Base-by-base conservation (phyloP, 306 rosid species). In the Dalbergia cultrata region DNA sequence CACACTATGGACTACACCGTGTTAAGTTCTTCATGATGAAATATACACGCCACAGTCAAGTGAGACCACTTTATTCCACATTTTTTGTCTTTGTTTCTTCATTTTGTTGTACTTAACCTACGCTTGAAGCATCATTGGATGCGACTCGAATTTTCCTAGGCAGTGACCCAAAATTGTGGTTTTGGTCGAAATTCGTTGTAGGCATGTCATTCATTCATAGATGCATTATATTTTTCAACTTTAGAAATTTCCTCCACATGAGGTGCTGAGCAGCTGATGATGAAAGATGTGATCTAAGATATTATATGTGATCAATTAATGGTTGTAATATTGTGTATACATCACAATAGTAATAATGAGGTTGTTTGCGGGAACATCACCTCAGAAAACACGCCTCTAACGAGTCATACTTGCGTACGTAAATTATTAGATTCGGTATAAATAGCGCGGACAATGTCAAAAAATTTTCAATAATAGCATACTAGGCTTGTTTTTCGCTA, bases 231-330 rank as follows among this genome's bases (percentile, higher is more conserved):
- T 39, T 81, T 67, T 76, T 75, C 84, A 74, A 84, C 73, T 47
- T 17, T 45, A 22, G 6, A 13, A 16, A 13, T 45, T 13, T 33
- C 21, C 59, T 34, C 67, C 57, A 52, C 57, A 41, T 61, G 62
- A 74, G 64, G 14, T 60, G 43, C 76, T 71, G 69, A 78, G 4
- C 4, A 12, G 31, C 7, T 43, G 61, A 39, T 57, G 67, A 74
- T 81, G 78, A 81, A 66, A 78, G 52, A 80, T 74, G 58, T 75
- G 81, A 77, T 37, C 80, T 80, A 54, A 54, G 22, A 54, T 35
- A 77, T 68, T 72, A 26, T 13, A 12, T 19, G 53, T 16, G n/a
- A 43, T 53, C 69, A 3, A 45, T 45, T 13, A 11, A 52, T 59
- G 52, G n/a, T 69, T 53, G 13, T 14, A n/a, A n/a, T n/a, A 5